Base-by-base conservation (phyloP, 805 yeast species). In the Candida argentea region DNA sequence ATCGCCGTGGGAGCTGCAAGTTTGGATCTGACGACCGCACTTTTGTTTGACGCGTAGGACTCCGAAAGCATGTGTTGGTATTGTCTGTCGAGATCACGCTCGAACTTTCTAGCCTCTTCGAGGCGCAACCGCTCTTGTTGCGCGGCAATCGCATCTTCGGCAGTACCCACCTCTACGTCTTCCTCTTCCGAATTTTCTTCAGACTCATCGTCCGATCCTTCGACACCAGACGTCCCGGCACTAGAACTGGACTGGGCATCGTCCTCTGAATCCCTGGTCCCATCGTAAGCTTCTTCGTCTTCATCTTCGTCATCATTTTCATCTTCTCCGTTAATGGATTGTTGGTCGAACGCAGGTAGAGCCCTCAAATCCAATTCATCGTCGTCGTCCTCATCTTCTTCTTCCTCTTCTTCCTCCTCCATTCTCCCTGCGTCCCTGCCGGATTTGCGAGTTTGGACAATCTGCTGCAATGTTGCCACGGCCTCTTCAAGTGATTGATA, bases 11-110 rank as follows among this genome's bases (percentile, higher is more conserved):
- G 51, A 35, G 45, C 44, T 28, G 46, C 48, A 22, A 59, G 33
- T 27, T 38, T 39, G 14, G 25, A 29, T n/a, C 28, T 24, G n/a
- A 27, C 28, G 2, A 31, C 14, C 8, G 26, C 9, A 35, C 26
- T 33, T 34, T 30, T 27, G 42, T 51, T 35, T 50, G 56, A 47
- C 15, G 59, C 67, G 33, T 70, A 52, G 6, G 80, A 62, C 13
- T 71, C 76, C n/a, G 53, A 41, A 34, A 76, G 56, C 42, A 78
- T 48, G 28, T 50, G 55, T 32, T 67, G 67, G 34, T 73, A 70
- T 39, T 77, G 80, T 28, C 52, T 61, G 21, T 76, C 84, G 27
- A 80, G 37, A 20, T 66, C 71, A 3, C 63, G 69, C 18, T 61
- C 67, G 16, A 71, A 61, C 34, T 61, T 61, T 18, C 44, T 30